phyloP scores from a whole-genome alignment of 2,329 filamentous ascomycete genomes.

The Lasiodiplodia sp. region DNA sequence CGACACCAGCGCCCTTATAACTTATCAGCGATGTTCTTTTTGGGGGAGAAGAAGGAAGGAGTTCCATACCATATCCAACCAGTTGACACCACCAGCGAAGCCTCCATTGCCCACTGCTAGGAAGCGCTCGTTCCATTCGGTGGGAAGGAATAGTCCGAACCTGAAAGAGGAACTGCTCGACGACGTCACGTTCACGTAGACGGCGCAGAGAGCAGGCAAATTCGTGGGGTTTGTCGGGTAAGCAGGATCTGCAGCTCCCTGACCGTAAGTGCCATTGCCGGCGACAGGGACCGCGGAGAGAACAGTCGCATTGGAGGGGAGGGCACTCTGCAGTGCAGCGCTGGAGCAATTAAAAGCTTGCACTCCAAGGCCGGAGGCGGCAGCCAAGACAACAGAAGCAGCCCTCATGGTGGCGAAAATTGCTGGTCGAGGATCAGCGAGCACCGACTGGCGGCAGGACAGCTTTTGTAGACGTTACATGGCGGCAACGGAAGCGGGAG shows the following conservation, averaged over 20 bases:
- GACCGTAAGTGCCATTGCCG: conserved; percentile 49
- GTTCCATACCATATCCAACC: conserved; percentile 52
- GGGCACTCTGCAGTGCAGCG: conserved; percentile 42
- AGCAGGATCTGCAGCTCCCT: conserved; percentile 47
- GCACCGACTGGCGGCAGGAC: not conserved
- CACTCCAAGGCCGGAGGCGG: conserved; percentile 22
- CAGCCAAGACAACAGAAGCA: conserved; percentile 7
- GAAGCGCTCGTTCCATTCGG: conserved; percentile 48
- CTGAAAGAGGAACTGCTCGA: conserved; percentile 45
- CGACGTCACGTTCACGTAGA: conserved; percentile 47
- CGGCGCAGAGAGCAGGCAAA: conserved; percentile 48
- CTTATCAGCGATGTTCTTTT: not conserved
- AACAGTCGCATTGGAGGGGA: conserved; percentile 46
- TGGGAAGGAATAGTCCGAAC: conserved; percentile 50
- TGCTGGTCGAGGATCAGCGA: conserved; percentile 4
- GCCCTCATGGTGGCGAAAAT: conserved; percentile 23
- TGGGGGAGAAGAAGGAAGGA: not conserved
- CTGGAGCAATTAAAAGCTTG: conserved; percentile 43
- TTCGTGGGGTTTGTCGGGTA: conserved; percentile 50
- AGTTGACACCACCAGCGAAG: conserved; percentile 57
- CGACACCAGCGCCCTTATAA: conserved; percentile 38
- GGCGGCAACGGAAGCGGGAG: not conserved
- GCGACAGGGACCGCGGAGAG: conserved; percentile 44
- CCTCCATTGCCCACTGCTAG: conserved; percentile 55
- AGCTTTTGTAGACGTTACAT: conserved; percentile 15